Conservation (phyloP, 2,329 filamentous ascomycete genomes). For the Coccinonectria pachysandricola region DNA sequence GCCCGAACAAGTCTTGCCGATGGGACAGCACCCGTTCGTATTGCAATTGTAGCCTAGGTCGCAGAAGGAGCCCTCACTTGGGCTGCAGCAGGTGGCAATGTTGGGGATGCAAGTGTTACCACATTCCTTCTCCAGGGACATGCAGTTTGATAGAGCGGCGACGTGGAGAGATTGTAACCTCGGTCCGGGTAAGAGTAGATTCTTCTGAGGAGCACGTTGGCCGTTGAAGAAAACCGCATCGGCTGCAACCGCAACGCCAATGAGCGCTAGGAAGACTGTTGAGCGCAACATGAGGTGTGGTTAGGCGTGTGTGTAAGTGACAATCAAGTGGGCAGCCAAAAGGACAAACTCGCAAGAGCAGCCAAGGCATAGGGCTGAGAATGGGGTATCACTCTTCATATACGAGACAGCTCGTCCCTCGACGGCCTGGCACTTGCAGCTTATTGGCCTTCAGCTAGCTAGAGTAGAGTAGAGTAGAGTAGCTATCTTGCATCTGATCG, state of each 20-base stretch:
- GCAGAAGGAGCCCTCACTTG: constrained; percentile 1
- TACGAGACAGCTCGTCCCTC: too few relatives aligned
- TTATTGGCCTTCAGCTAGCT: too few relatives aligned
- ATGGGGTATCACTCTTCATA: too few relatives aligned
- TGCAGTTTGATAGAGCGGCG: constrained; percentile 1
- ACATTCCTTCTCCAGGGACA: not conserved
- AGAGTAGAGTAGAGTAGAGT: too few relatives aligned
- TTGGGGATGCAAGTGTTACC: constrained; percentile 1
- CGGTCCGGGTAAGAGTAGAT: constrained; percentile 11
- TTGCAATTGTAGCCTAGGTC: constrained; percentile 1
- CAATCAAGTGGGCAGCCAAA: not conserved
- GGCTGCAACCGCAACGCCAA: constrained; percentile 14
- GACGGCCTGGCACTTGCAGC: too few relatives aligned
- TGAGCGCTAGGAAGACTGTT: constrained; percentile 16
- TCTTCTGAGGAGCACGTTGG: constrained; percentile 1
- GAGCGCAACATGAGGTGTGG: constrained; percentile 15
- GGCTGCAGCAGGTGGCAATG: constrained; percentile 1
- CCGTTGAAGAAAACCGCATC: too few relatives aligned
- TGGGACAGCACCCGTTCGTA: not conserved
- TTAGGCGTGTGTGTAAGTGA: not conserved
- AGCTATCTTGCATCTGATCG: too few relatives aligned
- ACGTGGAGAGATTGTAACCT: constrained; percentile 11
- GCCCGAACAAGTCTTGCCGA: not conserved
- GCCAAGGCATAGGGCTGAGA: not conserved
- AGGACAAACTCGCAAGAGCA: constrained; percentile 1